These are phyloP conservation scores for Syzygium aromaticum DNA, from an alignment of 345 rosid genomes.

Conservation along the genomic window DNA sequence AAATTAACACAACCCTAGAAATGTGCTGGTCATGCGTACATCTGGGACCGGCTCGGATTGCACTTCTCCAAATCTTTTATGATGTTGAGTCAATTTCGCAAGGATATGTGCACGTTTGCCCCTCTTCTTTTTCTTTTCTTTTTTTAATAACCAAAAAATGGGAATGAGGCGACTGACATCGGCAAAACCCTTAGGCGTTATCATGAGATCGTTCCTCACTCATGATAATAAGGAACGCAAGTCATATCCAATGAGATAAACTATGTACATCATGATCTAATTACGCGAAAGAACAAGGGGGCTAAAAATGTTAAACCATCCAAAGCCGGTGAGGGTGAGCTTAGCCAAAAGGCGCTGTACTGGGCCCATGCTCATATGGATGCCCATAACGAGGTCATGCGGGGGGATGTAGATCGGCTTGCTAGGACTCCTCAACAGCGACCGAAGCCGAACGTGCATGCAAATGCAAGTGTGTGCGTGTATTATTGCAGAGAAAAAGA, in stretches of 20 bases:
- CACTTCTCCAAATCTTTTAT: neutral
- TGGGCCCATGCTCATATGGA: conserved; percentile 19
- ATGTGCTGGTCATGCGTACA: neutral
- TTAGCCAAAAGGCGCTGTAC: neutral
- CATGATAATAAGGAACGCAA: neutral
- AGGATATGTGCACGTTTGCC: neutral
- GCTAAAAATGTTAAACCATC: neutral
- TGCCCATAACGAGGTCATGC: conserved; percentile 28
- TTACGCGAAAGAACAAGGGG: neutral
- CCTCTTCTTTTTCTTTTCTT: neutral
- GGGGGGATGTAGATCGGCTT: neutral
- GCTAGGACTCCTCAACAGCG: neutral
- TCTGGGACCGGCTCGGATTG: neutral
- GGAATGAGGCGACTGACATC: neutral
- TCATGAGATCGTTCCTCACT: neutral
- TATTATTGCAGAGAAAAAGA: neutral
- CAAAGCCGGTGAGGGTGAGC: neutral
- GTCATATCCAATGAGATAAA: neutral
- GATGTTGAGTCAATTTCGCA: neutral
- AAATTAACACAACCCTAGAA: neutral
- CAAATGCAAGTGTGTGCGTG: conserved; percentile 2
- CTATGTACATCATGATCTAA: neutral
- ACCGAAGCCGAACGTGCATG: conserved; percentile 5
- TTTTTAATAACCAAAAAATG: neutral
- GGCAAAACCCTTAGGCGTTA: neutral